Conservation (phyloP, 2,329 filamentous ascomycete species). For the Aspergillus latus region DNA sequence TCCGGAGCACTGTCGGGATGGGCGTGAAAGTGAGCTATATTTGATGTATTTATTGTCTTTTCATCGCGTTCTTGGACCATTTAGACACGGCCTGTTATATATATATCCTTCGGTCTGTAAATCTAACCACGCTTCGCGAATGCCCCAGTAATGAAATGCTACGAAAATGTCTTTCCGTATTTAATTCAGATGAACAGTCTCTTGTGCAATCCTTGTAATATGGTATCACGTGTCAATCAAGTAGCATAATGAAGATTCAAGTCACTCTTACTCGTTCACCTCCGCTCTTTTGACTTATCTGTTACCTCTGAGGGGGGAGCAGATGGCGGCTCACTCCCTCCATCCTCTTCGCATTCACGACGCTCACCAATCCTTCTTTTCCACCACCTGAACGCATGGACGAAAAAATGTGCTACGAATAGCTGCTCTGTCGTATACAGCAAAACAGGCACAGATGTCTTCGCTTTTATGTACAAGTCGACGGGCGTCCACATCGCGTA, state of each 20-base stretch:
- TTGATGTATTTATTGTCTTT: slow-evolving; percentile 38
- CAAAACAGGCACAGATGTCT: slow-evolving; percentile 40
- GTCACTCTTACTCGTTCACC: slow-evolving; percentile 5
- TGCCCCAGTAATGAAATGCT: neutral
- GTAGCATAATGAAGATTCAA: slow-evolving; percentile 1
- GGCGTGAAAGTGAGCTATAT: slow-evolving; percentile 98
- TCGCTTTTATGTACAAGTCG: slow-evolving; percentile 37
- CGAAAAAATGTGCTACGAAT: slow-evolving; percentile 41
- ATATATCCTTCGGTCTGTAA: slow-evolving; percentile 13
- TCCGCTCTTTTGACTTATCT: neutral
- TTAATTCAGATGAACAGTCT: neutral
- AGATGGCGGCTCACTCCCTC: neutral
- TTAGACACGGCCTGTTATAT: slow-evolving; percentile 7
- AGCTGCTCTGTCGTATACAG: slow-evolving; percentile 43
- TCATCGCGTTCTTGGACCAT: neutral
- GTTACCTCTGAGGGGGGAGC: slow-evolving; percentile 1
- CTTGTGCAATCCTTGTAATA: neutral
- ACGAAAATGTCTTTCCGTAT: slow-evolving; percentile 1
- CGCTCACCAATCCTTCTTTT: slow-evolving; percentile 21
- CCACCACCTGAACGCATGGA: slow-evolving; percentile 38
- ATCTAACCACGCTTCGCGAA: slow-evolving; percentile 9
- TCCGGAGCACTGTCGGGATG: slow-evolving; percentile 86
- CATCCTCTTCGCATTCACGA: slow-evolving; percentile 16
- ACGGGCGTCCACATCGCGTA: slow-evolving; percentile 60
- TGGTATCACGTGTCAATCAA: slow-evolving; percentile 1